Evolutionary conservation across 257 asterid species (phyloP), one percentile per base, ranked within the genome.

Genomic region (Sherardia arvensis): DNA sequence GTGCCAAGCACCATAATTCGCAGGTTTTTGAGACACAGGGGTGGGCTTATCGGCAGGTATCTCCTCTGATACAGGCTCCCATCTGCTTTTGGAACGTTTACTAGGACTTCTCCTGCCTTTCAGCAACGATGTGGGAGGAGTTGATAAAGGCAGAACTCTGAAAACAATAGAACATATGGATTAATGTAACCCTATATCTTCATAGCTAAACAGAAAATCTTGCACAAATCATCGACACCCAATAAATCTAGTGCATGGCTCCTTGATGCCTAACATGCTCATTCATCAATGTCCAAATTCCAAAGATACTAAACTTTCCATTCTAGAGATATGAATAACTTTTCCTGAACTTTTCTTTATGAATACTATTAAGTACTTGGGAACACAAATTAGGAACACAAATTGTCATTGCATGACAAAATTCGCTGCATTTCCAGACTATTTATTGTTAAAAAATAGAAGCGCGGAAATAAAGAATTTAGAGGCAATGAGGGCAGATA

Each of bases 41-140:
- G 82, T 71, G 64, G 88, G 69, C 71, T 78, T 85, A 43, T 79
- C 87, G 66, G 74, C 73, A 68, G 71, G 64, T 71, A 79, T 84
- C 71, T 80, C 96, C 73, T 90, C 95, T 69, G 74, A 67, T 62
- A 87, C 38, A 59, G 99, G 99, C 76, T 86, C 99, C 99, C 99
- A 93, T 83, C 99, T 79, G 72, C 99, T 93, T 86, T 93, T 93
- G 72, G 77, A 74, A 69, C 96, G 88, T 77, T 90, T 87, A 70
- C 75, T 77, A 63, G 97, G 96, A 80, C 96, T 84, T 77, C 69
- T 87, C 71, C 69, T 85, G 72, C 71, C 82, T 81, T 83, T 87
- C 63, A 79, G 78, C 59, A 73, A 54, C 32, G 79, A 78, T 65
- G 84, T 71, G 48, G 70, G 61, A 32, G 79, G 83, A 34, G 75